These are phyloP conservation scores for Phytophthora sojae DNA, from an alignment of 352 stramenopile genomes.

Conservation along the genomic window DNA sequence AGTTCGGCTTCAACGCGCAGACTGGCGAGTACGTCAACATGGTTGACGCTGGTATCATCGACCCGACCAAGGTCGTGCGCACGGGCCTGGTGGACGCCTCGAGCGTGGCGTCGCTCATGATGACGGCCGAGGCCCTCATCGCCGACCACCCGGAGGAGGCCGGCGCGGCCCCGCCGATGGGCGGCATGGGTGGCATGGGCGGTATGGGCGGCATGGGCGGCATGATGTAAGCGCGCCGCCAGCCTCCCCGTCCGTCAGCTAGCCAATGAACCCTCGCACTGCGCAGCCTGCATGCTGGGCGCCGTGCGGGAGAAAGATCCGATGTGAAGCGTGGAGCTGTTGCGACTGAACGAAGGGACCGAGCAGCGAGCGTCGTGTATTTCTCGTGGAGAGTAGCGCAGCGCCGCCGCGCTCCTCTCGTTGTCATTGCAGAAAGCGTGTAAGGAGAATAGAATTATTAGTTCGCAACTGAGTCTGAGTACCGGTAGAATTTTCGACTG, in stretches of 20 bases:
- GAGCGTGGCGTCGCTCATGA: slow-evolving; percentile 98
- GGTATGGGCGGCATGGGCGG: slow-evolving; percentile 89
- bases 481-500: background rate
- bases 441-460: slow-evolving; percentile 56
- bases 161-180: slow-evolving; percentile 70
- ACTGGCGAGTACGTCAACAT: slow-evolving; percentile 98
- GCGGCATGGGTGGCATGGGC: slow-evolving; percentile 82
- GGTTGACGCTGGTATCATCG: slow-evolving; percentile 98
- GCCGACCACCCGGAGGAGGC: slow-evolving; percentile 95
- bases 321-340: slow-evolving; percentile 39
- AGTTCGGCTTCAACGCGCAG: slow-evolving; percentile 98
- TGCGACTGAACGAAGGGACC: slow-evolving; percentile 42
- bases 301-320: slow-evolving; percentile 20
- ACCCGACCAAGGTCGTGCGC: slow-evolving; percentile 98
- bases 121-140: slow-evolving; percentile 99
- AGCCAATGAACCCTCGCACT: slow-evolving; percentile 26
- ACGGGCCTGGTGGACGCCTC: slow-evolving; percentile 98
- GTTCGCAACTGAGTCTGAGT: slow-evolving; percentile 19
- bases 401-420: slow-evolving; percentile 7
- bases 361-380: slow-evolving; percentile 11
- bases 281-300: background rate
- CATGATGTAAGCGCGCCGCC: slow-evolving; percentile 70
- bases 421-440: slow-evolving; percentile 36
- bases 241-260: slow-evolving; percentile 5
- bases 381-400: slow-evolving; percentile 6